Base-by-base conservation (phyloP, 2,329 filamentous ascomycete species). In the Aaosphaeria pasadenensis region DNA sequence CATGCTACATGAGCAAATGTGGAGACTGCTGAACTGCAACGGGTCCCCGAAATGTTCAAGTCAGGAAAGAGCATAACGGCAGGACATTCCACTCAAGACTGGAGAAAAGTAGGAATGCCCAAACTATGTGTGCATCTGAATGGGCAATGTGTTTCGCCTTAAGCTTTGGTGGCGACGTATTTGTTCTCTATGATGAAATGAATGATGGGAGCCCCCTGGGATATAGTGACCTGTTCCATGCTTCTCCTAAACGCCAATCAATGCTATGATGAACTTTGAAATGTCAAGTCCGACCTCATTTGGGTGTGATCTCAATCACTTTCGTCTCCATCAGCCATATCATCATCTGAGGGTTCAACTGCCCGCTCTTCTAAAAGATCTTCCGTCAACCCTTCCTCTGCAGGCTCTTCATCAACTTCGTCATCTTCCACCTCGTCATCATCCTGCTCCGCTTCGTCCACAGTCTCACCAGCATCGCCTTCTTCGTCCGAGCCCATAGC, bases 311-410 rank as follows among this genome's bases (percentile, higher is more conserved):
- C 41, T 64, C 56, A 71, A 55, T 71, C 69, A 44, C 68, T 71
- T 42, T 72, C 71, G 30, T 74, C 84, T 54, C 87, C 85, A 48
- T 85, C 83, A 29, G 74, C 66, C 49, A 74, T 79, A 1, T 75
- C 73, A 44, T 74, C 73, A 11, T 75, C 74, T 1, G 71, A 71
- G 4, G 70, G 67, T 6, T 74, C 71, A 2, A 59, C 66, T 38
- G 74, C 74, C 17, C 75, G 74, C 4, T 76, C 76, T 53, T 73
- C 74, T 4, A 71, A 58, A 43, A 53, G 58, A 50, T 74, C 71
- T 29, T 73, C 73, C 13, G 73, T 71, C 45, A 75, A 62, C 32
- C 75, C 75, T 42, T 79, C 78, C 30, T 80, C 79, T 7, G 74
- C 71, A 4, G 76, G 75, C 44, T 81, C 79, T 38, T 81, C 78